Conservation (phyloP, 2,329 filamentous ascomycete genomes). For the Aureobasidium sp. region DNA sequence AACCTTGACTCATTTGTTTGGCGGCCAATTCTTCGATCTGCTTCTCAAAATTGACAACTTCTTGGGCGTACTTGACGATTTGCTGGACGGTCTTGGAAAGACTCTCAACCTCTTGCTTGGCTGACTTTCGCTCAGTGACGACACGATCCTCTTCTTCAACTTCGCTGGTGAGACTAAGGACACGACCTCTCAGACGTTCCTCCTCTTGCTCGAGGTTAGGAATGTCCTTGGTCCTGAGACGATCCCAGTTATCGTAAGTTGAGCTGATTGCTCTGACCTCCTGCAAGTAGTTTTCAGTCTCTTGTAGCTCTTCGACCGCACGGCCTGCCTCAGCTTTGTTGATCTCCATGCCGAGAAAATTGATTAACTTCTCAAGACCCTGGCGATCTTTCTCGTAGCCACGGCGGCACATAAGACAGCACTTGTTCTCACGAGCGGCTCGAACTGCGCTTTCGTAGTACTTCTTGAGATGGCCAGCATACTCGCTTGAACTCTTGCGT, state of each 20-base stretch:
- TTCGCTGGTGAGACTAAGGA: slow-evolving; percentile 33
- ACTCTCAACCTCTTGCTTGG: slow-evolving; percentile 66
- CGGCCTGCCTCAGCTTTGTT: slow-evolving; percentile 22
- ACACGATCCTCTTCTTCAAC: slow-evolving; percentile 59
- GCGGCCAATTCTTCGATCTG: slow-evolving; percentile 70
- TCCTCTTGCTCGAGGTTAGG: slow-evolving; percentile 61
- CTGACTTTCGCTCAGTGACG: slow-evolving; percentile 56
- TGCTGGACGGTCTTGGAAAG: slow-evolving; percentile 68
- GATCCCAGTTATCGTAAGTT: slow-evolving; percentile 65
- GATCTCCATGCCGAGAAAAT: slow-evolving; percentile 56
- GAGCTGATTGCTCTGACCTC: slow-evolving; percentile 44
- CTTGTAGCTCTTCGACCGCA: slow-evolving; percentile 55
- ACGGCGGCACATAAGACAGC: slow-evolving; percentile 70
- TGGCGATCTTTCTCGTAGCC: slow-evolving; percentile 52
- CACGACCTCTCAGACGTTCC: slow-evolving; percentile 40
- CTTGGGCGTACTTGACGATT: slow-evolving; percentile 65
- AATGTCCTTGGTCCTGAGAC: slow-evolving; percentile 61
- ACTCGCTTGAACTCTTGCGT: slow-evolving; percentile 62
- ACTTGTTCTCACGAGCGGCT: slow-evolving; percentile 59
- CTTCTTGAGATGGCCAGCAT: slow-evolving; percentile 22
- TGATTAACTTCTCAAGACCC: slow-evolving; percentile 57
- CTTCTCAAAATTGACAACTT: slow-evolving; percentile 62
- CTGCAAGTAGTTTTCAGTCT: slow-evolving; percentile 54
- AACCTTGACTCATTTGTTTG: slow-evolving; percentile 63
- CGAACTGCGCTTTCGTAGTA: slow-evolving; percentile 62